Evolutionary conservation across 805 yeast genomes (phyloP), one percentile per base, ranked within the genome.

Genomic region (Ogataea degrootiae): DNA sequence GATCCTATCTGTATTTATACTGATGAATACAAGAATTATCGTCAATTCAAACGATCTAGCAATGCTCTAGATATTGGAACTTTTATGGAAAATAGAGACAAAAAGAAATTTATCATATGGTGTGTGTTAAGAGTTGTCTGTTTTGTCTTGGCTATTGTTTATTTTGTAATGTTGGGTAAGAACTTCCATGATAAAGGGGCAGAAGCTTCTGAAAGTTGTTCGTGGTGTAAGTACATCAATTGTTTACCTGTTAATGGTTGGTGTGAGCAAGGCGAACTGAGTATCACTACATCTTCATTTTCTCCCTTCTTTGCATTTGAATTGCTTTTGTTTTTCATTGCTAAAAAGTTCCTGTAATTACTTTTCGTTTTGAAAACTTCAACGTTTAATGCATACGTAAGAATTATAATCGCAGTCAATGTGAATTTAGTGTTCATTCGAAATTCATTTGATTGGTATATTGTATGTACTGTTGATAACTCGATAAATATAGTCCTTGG

Each of bases 211-310:
- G 53, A 53, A 6, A 63, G 71, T 47, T 85, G 91, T 61, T 60
- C 69, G 15, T 85, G 91, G 91, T 85, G 91, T 68, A 82, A 82
- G 59, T 85, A 84, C 58, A 69, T 85, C 55, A 80, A 80, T 54
- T 85, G 91, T 57, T 59, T 84, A 14, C 89, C 89, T 0, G 84
- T 84, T 4, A 73, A 80, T 50, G 82, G 79, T 29, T 84, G 89
- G 89, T 84, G 89, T 60, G 81, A 60, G 14, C 43, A 41, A 9
- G 62, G 62, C 4, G 58, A 57, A 12, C 21, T 57, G 33, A 34
- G 42, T 8, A 40, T 53, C 21, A 47, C 54, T 9, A 26, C 31
- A 2, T 38, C 44, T 16, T 46, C 46, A 6, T n/a, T 6, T 31
- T 15, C 39, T 9, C 42, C 43, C 6, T 34, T 34, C 34, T 7